These are phyloP conservation scores for Ormosia emarginata DNA, from an alignment of 306 rosid species.

Conservation along the genomic window DNA sequence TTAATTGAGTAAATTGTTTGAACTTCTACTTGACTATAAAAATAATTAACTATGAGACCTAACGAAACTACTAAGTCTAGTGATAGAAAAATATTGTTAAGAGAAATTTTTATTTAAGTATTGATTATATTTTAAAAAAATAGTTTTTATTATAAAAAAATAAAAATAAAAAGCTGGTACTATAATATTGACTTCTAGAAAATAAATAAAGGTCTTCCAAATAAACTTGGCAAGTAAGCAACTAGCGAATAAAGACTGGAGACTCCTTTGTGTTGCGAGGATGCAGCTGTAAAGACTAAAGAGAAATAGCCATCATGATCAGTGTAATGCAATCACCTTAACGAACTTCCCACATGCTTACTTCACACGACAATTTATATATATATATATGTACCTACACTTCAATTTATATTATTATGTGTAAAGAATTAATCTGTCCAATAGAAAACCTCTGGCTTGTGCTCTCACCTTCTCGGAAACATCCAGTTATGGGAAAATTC, in stretches of 20 bases:
- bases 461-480: neutral
- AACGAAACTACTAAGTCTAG: neutral
- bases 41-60: neutral
- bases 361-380: too few species aligned
- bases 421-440: neutral
- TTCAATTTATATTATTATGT: too few species aligned
- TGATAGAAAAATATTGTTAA: too few species aligned
- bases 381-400: too few species aligned
- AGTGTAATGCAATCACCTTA: too few species aligned
- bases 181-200: neutral
- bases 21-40: neutral
- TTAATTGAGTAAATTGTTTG: neutral
- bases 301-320: too few species aligned
- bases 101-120: too few species aligned
- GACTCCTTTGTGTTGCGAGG: neutral
- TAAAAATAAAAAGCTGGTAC: neutral
- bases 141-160: too few species aligned
- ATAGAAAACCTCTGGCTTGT: neutral
- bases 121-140: too few species aligned
- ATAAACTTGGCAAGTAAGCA: neutral
- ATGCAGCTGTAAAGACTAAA: neutral
- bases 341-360: too few species aligned
- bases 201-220: neutral
- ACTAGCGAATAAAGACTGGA: neutral
- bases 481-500: neutral